Evolutionary conservation across 2,329 filamentous ascomycete genomes (phyloP), one percentile per base, ranked within the genome.

Genomic region (Xylaria digitata): DNA sequence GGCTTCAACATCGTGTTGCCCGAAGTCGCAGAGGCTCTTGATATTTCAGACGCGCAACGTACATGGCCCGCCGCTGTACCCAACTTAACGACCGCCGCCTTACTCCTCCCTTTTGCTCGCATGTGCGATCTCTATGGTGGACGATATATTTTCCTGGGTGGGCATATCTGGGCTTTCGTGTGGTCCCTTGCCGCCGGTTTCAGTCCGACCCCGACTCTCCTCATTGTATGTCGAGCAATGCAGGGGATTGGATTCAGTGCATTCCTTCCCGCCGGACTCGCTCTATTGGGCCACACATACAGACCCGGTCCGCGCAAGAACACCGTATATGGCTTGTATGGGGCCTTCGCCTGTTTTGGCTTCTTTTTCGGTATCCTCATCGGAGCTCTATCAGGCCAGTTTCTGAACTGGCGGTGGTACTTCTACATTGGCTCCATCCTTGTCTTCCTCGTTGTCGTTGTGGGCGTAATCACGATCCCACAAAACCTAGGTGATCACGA

Each of bases 1-100:
- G 93, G 93, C 37, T 96, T 94, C 77, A 86, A 86, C 66, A 90
- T 91, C 71, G 86, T 95, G 30, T 78, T 94, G 0, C 92, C 92
- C 0, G 87, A 87, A 0, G 77, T 96, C 2, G 82, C 87, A 11
- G 75, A 78, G 11, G 84, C 87, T 1, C 83, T 96, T 3, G 62
- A 87, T 45, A 93, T 96, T 46, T 87, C 91, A 0, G 83, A 78
- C 74, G 84, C 75, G 48, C 88, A 75, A 72, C 85, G 75, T 78
- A 92, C 80, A 80, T 92, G 87, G 91, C 91, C 79, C 73, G 88
- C 79, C 77, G 89, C 80, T 72, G 84, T 89, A 50, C 86, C 89
- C 43, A 88, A 90, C 5, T 72, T 90, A 69, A 80, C 84, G 0
- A 82, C 84, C 1, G 83, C 84, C 6, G 80, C 82, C 1, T 81